Evolutionary conservation across 2,329 filamentous ascomycete genomes (phyloP), one percentile per base, ranked within the genome.

Genomic region (Beauveria scarabaeidicola): DNA sequence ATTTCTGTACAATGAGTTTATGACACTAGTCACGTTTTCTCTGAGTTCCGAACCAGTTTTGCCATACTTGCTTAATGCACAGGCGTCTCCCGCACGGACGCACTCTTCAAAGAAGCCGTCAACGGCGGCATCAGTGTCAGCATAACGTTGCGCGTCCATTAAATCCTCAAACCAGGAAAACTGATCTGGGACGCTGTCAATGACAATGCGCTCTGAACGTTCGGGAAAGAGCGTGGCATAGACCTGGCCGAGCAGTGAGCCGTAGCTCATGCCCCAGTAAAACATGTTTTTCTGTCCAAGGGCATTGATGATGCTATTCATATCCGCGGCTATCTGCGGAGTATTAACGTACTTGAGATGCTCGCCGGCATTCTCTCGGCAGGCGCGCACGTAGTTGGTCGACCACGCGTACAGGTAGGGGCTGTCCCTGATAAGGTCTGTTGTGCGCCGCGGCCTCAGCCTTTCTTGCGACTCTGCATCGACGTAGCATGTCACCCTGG

Each of bases 321-420:
- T 80, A 61, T 81, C 78, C 36, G 78, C 75, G 10, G 77, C 78
- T 1, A 76, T 77, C 64, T 80, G 77, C 0, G 77, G 77, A 0
- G 78, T 80, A 59, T 80, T 79, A 61, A 79, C 67, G 61, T 79
- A 78, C 8, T 63, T 63, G 3, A 72, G 75, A 61, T 78, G 67
- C 52, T 77, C 75, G 0, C 75, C 77, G 71, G 75, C 76, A 1
- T 68, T 77, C 11, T 80, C 77, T 5, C 64, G 61, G 52, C 78
- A 80, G 0, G 75, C 73, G 11, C 66, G 68, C 3, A 70, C 77
- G 52, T 69, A 73, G 59, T 76, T 78, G 21, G 70, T 64, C 1
- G 75, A 67, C 73, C 73, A 77, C 0, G 75, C 73, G 47, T 70
- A 79, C 23, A 75, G 66, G 50, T 75, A 70, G 1, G 69, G 64